Conservation (phyloP, 306 rosid genomes). For the Quercus aquifolioides region DNA sequence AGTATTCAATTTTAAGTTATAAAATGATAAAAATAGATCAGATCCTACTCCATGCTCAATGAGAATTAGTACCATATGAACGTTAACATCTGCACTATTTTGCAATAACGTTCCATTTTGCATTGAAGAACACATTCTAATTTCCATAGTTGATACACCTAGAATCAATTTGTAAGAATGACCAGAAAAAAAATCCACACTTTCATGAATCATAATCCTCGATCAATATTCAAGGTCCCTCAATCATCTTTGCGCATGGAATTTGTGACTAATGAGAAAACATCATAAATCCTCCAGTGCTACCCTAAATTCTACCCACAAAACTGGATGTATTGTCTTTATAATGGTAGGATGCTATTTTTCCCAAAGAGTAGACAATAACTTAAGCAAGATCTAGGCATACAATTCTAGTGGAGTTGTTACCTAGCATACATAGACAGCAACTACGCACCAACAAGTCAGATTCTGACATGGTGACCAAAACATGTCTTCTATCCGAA, state of each 20-base stretch:
- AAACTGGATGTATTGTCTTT: background rate
- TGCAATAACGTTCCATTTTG: background rate
- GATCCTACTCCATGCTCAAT: background rate
- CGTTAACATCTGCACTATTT: background rate
- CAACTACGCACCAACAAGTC: background rate
- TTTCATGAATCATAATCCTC: background rate
- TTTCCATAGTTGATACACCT: background rate
- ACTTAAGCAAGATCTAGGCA: background rate
- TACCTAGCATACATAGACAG: background rate
- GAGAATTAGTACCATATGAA: background rate
- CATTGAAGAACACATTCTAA: background rate
- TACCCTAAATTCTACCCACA: background rate
- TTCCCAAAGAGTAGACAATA: background rate
- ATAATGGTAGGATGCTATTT: background rate
- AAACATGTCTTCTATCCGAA: background rate
- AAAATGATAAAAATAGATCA: background rate
- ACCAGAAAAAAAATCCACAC: background rate
- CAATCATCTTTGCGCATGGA: background rate
- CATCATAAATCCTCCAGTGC: background rate
- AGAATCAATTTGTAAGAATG: background rate
- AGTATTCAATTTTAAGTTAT: background rate
- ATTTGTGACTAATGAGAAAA: background rate
- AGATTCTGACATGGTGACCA: background rate
- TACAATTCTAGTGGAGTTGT: background rate
- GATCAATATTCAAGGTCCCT: background rate